Percentiles rank a stretch among this genome's conserved stretches.
phyloP scores from a whole-genome alignment of 1,139 yeast species.

The Debaryomyces udenii region DNA sequence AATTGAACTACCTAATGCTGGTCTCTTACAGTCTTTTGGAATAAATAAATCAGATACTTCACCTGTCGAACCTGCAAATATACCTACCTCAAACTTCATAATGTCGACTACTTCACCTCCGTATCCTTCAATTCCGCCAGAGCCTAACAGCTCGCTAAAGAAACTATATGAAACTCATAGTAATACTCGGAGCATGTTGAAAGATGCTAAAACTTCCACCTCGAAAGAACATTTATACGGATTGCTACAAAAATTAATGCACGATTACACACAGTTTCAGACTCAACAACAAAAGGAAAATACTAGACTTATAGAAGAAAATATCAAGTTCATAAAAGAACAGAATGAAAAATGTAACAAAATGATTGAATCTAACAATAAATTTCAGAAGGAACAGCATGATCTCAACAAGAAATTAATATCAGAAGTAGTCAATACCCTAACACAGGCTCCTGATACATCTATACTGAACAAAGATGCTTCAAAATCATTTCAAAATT shows the following conservation, averaged over 20 bases:
- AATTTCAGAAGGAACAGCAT: slow-evolving; percentile 19
- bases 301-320: slow-evolving; percentile 17
- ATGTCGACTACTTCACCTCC: background rate
- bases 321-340: slow-evolving; percentile 16
- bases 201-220: background rate
- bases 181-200: slow-evolving; percentile 1
- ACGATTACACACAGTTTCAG: slow-evolving; percentile 17
- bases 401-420: slow-evolving; percentile 20
- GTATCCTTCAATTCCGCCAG: background rate
- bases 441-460: slow-evolving; percentile 7
- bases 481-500: slow-evolving; percentile 11
- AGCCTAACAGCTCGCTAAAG: background rate
- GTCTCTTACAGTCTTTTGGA: slow-evolving; percentile 4
- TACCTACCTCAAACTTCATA: background rate
- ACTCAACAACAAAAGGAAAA: slow-evolving; percentile 16
- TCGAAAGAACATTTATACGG: slow-evolving; percentile 9
- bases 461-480: slow-evolving; percentile 9
- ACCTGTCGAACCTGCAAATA: slow-evolving; percentile 2
- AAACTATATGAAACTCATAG: slow-evolving; percentile 3
- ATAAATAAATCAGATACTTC: slow-evolving; percentile 5
- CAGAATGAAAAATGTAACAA: slow-evolving; percentile 16
- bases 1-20: slow-evolving; percentile 4
- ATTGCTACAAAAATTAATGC: slow-evolving; percentile 17
- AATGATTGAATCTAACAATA: slow-evolving; percentile 17
- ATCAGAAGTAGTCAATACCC: slow-evolving; percentile 12